phyloP scores from a whole-genome alignment of 176 grass and related monocot genomes.

The Lolium rigidum region DNA sequence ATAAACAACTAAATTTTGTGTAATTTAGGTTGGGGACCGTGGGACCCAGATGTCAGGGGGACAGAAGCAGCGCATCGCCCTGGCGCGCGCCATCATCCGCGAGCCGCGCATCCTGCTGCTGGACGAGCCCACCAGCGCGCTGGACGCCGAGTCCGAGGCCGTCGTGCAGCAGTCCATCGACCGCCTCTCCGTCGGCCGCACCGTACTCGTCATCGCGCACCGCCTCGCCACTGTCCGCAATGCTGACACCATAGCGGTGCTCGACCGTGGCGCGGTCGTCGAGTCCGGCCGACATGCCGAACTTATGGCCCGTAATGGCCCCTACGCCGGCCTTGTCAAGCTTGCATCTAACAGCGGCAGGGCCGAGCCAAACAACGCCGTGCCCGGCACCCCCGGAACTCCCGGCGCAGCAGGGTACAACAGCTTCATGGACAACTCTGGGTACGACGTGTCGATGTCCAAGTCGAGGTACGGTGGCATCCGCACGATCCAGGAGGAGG shows the following conservation, averaged over 20 bases:
- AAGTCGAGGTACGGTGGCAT: constrained; percentile 41
- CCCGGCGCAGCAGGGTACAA: not conserved
- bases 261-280: constrained; percentile 58
- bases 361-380: not conserved
- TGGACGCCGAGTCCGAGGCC: constrained; percentile 70
- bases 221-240: constrained; percentile 66
- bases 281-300: constrained; percentile 58
- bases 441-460: constrained; percentile 15
- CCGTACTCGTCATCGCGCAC: constrained; percentile 66
- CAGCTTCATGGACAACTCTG: constrained; percentile 45
- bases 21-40: constrained; percentile 62
- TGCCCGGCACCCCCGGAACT: not conserved
- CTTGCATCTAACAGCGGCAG: constrained; percentile 34
- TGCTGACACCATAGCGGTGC: constrained; percentile 60
- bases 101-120: constrained; percentile 70
- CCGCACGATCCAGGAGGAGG: not conserved
- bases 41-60: constrained; percentile 69
- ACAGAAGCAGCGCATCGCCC: constrained; percentile 76
- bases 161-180: constrained; percentile 72
- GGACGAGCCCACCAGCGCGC: constrained; percentile 76
- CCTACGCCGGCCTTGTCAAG: constrained; percentile 53
- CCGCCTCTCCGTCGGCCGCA: constrained; percentile 50
- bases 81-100: constrained; percentile 65
- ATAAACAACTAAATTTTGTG: not conserved
- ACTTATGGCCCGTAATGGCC: constrained; percentile 46